Evolutionary conservation across 2,329 filamentous ascomycete genomes (phyloP).

Genomic region (Ilyonectria robusta): DNA sequence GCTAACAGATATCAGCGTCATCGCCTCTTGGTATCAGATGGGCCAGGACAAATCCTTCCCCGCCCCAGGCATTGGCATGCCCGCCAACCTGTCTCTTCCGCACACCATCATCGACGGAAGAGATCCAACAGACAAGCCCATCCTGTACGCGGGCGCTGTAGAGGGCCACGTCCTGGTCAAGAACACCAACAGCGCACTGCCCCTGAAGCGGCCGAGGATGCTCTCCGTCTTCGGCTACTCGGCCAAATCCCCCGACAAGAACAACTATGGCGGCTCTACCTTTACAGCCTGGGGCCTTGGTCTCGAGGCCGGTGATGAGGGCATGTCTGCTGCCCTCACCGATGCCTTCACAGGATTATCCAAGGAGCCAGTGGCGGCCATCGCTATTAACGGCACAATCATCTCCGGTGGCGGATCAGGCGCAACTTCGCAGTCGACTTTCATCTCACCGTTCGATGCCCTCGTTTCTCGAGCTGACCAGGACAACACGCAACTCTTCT

Average conservation of each 20-base stretch:
- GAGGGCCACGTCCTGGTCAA: constrained; percentile 20
- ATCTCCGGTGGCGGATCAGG: constrained; percentile 14
- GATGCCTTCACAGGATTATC: background rate
- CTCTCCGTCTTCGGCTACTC: constrained; percentile 16
- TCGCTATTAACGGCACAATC: constrained; percentile 15
- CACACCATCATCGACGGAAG: background rate
- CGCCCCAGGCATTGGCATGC: constrained; percentile 2
- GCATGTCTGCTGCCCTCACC: background rate
- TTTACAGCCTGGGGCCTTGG: background rate
- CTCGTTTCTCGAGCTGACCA: constrained; percentile 1
- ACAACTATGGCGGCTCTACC: constrained; percentile 1
- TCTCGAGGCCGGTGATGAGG: background rate
- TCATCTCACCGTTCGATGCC: constrained; percentile 5
- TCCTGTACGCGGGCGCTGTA: constrained; percentile 1
- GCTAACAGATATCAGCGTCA: background rate
- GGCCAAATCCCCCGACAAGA: background rate
- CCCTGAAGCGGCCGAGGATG: constrained; percentile 11
- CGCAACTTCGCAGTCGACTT: background rate
- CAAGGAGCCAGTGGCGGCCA: background rate
- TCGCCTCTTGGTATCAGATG: constrained; percentile 15
- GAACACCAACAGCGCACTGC: constrained; percentile 11
- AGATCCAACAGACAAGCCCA: background rate
- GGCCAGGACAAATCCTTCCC: constrained; percentile 6
- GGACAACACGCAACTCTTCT: background rate
- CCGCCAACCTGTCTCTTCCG: background rate